Evolutionary conservation across 306 rosid species (phyloP).

Genomic region (Lithocarpus polystachyus): DNA sequence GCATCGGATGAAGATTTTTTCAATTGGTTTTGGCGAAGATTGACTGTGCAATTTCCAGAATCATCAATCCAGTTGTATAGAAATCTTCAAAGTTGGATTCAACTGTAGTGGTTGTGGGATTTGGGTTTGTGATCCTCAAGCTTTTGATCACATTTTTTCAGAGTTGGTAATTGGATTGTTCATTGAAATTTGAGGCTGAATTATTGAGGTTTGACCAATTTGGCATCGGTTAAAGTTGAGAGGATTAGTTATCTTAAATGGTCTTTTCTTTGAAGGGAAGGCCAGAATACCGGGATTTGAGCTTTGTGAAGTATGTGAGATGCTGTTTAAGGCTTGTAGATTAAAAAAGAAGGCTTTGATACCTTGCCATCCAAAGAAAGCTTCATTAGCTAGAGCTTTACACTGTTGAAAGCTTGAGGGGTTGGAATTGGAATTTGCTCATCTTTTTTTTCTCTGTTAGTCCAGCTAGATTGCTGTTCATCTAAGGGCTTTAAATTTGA

Average conservation of each 20-base stretch:
- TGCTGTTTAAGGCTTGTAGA: conserved; percentile 25
- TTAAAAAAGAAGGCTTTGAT: conserved; percentile 46
- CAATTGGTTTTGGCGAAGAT: conserved; percentile 7
- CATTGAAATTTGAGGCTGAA: conserved; percentile 25
- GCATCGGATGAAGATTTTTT: conserved; percentile 3
- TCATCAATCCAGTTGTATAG: conserved; percentile 27
- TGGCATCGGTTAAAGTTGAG: conserved; percentile 26
- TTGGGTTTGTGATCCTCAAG: conserved; percentile 39
- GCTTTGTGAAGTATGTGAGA: conserved; percentile 33
- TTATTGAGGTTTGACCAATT: conserved; percentile 31
- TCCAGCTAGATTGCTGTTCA: conserved; percentile 34
- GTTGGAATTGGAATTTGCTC: conserved; percentile 39
- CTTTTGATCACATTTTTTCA: conserved; percentile 31
- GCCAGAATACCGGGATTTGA: conserved; percentile 25
- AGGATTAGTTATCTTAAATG: conserved; percentile 20
- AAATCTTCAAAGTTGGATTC: conserved; percentile 28
- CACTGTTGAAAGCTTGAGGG: conserved; percentile 38
- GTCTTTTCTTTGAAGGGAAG: conserved; percentile 31
- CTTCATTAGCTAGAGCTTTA: conserved; percentile 37
- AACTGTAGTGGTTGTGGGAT: conserved; percentile 24
- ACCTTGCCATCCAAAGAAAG: conserved; percentile 66
- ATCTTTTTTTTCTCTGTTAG: conserved; percentile 23
- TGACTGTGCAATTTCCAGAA: conserved; percentile 24
- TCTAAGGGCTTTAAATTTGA: conserved; percentile 23
- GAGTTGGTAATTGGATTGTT: conserved; percentile 20